Evolutionary conservation across 192 early-diverging fungal genomes (phyloP).

Genomic region (Polychytrium aggregatum): DNA sequence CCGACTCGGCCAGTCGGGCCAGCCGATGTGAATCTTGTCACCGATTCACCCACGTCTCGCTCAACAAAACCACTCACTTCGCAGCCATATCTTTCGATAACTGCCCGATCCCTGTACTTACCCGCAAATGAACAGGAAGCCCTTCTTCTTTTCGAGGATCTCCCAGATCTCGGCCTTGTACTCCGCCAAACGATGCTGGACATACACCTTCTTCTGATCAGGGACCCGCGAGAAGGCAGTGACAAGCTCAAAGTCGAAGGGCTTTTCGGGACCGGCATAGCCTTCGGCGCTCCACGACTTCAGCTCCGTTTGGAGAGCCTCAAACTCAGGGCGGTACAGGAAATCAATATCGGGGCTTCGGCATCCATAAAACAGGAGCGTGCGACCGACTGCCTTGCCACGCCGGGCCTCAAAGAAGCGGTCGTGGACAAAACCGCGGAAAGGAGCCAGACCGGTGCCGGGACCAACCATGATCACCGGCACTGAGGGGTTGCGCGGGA

Average conservation of each 20-base stretch:
- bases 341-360: conserved; percentile 79
- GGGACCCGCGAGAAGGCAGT: conserved; percentile 83
- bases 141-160: conserved; percentile 60
- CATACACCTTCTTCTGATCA: conserved; percentile 79
- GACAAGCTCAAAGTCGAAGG: conserved; percentile 52
- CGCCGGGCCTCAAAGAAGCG: conserved; percentile 48
- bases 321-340: conserved; percentile 84
- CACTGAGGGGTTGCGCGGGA: conserved; percentile 64
- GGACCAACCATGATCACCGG: conserved; percentile 98
- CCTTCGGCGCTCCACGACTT: conserved; percentile 20
- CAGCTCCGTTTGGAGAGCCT: conserved; percentile 34
- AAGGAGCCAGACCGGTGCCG: conserved; percentile 98
- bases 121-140: conserved; percentile 85
- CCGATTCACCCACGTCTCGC: no score
- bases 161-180: conserved; percentile 69
- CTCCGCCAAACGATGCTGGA: conserved; percentile 79
- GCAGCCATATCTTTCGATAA: no score
- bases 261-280: conserved; percentile 21
- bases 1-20: no score
- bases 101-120: no score
- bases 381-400: conserved; percentile 49
- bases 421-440: conserved; percentile 92
- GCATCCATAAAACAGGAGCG: conserved; percentile 91
- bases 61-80: no score
- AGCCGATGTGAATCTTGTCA: no score